Base-by-base conservation (phyloP, 257 asterid species). In the Anisodus tanguticus region DNA sequence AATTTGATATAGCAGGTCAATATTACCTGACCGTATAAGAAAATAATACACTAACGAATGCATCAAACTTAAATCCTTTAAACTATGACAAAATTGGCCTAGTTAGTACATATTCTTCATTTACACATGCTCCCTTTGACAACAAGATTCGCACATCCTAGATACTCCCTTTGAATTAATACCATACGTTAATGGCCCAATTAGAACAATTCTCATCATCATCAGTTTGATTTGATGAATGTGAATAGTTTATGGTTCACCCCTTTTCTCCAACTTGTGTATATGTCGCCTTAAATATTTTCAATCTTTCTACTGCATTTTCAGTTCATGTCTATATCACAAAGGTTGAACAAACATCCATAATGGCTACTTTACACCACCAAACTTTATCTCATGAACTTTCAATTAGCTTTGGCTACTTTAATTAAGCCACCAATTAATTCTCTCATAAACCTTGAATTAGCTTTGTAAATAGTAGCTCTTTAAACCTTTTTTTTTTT, bases 331-430 rank as follows among this genome's bases (percentile, higher is more conserved):
- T 68, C 77, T 3, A 1, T 68, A 15, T 68, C 77, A 68, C 76
- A 15, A 3, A 68, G 17, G 12, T 37, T 68, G 12, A 68, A 68
- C 76, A 37, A 68, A 68, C 76, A 37, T 68, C 76, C 76, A 35
- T 68, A 68, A 68, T 68, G 53, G 53, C 19, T 7, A 68, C 77
- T 68, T 68, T 68, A 68, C 53, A 68, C 51, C 51, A 68, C 51
- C 76, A 68, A 37, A 47, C 13, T 35, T 68, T 68, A 41, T 66
- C 76, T 68, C 51, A 35, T 13, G 11, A 67, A 67, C 74, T 67
- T 59, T n/a, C 35, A 59, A 59, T 59, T 59, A n/a, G 66, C 31
- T 59, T 62, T 10, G 19, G 6, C 53, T 68, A 68, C 77, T 68
- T 68, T 68, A 6, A 7, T 68, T 68, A 68, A 68, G 9, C 77